phyloP scores from a whole-genome alignment of 2,329 filamentous ascomycete species.

The Cladophialophora bantiana region DNA sequence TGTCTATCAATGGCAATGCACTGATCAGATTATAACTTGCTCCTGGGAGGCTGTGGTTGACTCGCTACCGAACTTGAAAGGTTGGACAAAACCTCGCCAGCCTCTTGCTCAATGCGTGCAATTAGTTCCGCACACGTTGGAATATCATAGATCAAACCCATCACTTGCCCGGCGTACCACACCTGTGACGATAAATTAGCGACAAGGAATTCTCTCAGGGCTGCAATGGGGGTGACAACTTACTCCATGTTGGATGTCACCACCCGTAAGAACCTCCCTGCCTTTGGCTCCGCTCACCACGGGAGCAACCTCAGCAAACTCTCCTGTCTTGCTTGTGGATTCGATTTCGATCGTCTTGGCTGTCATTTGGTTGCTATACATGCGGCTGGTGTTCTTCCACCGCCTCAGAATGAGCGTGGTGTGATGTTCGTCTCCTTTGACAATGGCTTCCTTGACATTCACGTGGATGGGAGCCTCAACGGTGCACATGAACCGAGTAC shows the following conservation, averaged over 20 bases:
- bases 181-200: slow-evolving; percentile 13
- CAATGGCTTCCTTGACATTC: slow-evolving; percentile 94
- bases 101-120: slow-evolving; percentile 77
- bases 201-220: neutral
- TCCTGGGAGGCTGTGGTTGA: slow-evolving; percentile 32
- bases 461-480: slow-evolving; percentile 89
- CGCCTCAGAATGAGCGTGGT: slow-evolving; percentile 85
- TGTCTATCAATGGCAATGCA: neutral
- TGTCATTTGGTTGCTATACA: slow-evolving; percentile 91
- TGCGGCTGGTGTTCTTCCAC: slow-evolving; percentile 89
- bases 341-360: slow-evolving; percentile 82
- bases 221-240: neutral
- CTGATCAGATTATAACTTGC: slow-evolving; percentile 27
- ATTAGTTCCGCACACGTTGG: slow-evolving; percentile 68
- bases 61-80: slow-evolving; percentile 61
- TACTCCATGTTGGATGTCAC: slow-evolving; percentile 90
- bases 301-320: slow-evolving; percentile 87
- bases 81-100: slow-evolving; percentile 57
- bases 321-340: slow-evolving; percentile 78
- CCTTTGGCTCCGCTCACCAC: slow-evolving; percentile 90
- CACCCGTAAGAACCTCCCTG: slow-evolving; percentile 87
- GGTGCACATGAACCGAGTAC: slow-evolving; percentile 96
- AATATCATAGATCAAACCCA: slow-evolving; percentile 79
- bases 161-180: slow-evolving; percentile 97
- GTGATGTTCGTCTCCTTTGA: slow-evolving; percentile 85